phyloP scores from a whole-genome alignment of 129 eudicot species.

The Pseudognaphalium luteoalbum region DNA sequence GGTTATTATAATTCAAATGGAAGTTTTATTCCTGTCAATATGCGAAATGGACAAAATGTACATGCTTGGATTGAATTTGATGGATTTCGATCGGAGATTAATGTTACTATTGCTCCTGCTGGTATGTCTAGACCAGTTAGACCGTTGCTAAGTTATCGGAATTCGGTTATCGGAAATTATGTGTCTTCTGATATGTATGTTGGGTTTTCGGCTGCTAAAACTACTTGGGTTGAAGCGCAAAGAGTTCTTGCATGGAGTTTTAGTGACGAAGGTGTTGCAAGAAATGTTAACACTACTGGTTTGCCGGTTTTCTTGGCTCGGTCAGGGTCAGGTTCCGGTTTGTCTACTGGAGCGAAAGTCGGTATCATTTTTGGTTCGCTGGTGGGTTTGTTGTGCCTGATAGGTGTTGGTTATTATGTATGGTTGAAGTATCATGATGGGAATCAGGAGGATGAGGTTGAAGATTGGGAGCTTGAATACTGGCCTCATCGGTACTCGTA shows the following conservation, averaged over 20 bases:
- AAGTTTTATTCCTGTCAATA: constrained; percentile 37
- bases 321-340: constrained; percentile 26
- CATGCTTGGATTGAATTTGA: constrained; percentile 78
- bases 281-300: constrained; percentile 46
- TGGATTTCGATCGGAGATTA: constrained; percentile 50
- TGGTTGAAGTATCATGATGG: constrained; percentile 31
- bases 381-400: constrained; percentile 5
- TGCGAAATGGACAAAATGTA: constrained; percentile 67
- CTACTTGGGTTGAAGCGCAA: constrained; percentile 67
- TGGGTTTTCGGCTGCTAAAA: constrained; percentile 62
- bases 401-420: constrained; percentile 44
- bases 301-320: constrained; percentile 41
- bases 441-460: constrained; percentile 45
- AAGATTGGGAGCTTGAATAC: constrained; percentile 85
- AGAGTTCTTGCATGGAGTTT: constrained; percentile 81
- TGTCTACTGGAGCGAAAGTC: constrained; percentile 42
- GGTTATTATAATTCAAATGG: constrained; percentile 47
- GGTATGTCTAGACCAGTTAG: constrained; percentile 48
- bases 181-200: constrained; percentile 54
- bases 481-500: constrained; percentile 80
- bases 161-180: constrained; percentile 36
- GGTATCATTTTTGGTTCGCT: constrained; percentile 54
- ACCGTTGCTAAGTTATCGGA: constrained; percentile 39
- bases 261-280: constrained; percentile 57
- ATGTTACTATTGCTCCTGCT: constrained; percentile 66